Percentiles rank a stretch among this genome's conserved stretches.
phyloP scores from a whole-genome alignment of 2,329 filamentous ascomycete species.

The Ophiostoma pallidulum region DNA sequence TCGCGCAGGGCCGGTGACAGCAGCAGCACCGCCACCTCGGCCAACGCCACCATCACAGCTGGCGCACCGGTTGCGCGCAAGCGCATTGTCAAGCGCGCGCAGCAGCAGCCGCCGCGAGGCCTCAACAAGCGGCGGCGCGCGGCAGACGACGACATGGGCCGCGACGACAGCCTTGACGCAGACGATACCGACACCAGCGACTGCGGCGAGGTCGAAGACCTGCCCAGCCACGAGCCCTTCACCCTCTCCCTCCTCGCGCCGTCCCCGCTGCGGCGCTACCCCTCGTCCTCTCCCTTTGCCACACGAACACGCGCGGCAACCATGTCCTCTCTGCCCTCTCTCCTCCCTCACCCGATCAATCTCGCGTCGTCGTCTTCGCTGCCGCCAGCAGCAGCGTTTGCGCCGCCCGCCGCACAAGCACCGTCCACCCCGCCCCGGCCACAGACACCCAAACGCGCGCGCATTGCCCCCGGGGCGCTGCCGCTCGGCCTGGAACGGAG shows the following conservation, averaged over 20 bases:
- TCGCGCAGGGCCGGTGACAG: slow-evolving; percentile 23
- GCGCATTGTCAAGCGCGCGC: slow-evolving; percentile 43
- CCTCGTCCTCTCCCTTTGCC: not conserved
- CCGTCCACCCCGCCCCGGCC: slow-evolving; percentile 25
- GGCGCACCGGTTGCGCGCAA: slow-evolving; percentile 24
- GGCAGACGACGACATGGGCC: slow-evolving; percentile 36
- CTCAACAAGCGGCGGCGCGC: slow-evolving; percentile 45
- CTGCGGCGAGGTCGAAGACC: slow-evolving; percentile 16
- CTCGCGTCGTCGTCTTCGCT: not conserved
- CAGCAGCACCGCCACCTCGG: slow-evolving; percentile 3
- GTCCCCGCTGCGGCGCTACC: slow-evolving; percentile 6
- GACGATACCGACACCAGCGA: slow-evolving; percentile 19
- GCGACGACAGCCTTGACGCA: slow-evolving; percentile 31
- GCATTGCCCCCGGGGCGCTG: slow-evolving; percentile 50
- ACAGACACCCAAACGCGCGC: slow-evolving; percentile 50
- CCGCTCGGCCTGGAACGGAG: slow-evolving; percentile 49
- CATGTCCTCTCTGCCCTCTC: slow-evolving; percentile 1
- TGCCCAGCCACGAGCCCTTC: not conserved
- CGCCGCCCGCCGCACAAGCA: no score
- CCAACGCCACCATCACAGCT: slow-evolving; percentile 15
- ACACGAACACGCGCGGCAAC: slow-evolving; percentile 4
- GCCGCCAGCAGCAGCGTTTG: not conserved
- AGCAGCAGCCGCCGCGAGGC: slow-evolving; percentile 31
- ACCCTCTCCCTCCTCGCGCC: slow-evolving; percentile 7
- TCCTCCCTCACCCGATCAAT: not conserved